Percentiles rank a stretch among this genome's conserved stretches.
These are phyloP conservation scores for Coemansia umbellata DNA, from an alignment of 192 early-diverging fungal species.

Conservation along the genomic window DNA sequence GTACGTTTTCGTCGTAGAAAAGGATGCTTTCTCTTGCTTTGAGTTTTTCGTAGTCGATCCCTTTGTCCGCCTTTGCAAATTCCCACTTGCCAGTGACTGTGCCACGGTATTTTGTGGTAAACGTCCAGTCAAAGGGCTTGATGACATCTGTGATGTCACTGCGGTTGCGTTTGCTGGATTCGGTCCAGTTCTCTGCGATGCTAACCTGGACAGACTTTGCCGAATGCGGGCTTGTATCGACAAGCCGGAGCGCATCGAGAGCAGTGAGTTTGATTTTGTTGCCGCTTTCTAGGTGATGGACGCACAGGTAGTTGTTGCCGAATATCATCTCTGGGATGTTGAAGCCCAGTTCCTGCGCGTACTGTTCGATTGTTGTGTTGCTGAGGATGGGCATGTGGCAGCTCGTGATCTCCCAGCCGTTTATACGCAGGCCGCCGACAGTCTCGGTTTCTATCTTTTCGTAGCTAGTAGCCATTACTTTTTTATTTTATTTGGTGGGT, in stretches of 20 bases:
- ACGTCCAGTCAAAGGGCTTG: constrained; percentile 98
- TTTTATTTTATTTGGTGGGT: too few species aligned
- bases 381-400: constrained; percentile 60
- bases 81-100: constrained; percentile 30
- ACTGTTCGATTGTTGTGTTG: constrained; percentile 54
- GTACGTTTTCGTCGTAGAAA: constrained; percentile 90
- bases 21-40: constrained; percentile 78
- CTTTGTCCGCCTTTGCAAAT: constrained; percentile 27
- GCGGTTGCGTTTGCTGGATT: constrained; percentile 60
- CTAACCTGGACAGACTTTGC: constrained; percentile 80
- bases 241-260: constrained; percentile 67
- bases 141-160: constrained; percentile 76
- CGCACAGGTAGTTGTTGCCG: constrained; percentile 75
- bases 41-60: constrained; percentile 78
- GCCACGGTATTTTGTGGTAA: constrained; percentile 77
- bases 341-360: constrained; percentile 55
- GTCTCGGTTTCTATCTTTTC: constrained; percentile 38
- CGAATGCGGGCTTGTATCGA: constrained; percentile 63
- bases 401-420: constrained; percentile 57
- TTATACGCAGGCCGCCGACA: constrained; percentile 38
- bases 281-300: constrained; percentile 55
- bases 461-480: constrained; percentile 3
- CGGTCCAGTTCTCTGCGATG: constrained; percentile 80
- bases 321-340: constrained; percentile 97
- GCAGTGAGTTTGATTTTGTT: constrained; percentile 61